These are phyloP conservation scores for Epichloe brachyelytri DNA, from an alignment of 2,329 filamentous ascomycete species.

Conservation along the genomic window DNA sequence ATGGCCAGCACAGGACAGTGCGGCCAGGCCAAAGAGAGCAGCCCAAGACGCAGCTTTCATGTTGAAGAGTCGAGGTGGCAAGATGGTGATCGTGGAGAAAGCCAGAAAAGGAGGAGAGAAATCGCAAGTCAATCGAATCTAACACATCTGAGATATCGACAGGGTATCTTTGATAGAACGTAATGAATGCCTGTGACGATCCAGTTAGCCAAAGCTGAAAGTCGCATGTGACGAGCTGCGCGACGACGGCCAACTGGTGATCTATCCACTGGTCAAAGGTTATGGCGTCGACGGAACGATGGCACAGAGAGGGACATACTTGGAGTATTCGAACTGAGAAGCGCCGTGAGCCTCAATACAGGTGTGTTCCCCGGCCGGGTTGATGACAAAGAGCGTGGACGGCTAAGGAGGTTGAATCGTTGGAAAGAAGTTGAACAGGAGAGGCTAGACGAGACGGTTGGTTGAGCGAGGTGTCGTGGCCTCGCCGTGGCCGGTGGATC, in stretches of 20 bases:
- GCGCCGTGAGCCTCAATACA: neutral
- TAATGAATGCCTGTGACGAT: neutral
- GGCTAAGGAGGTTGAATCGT: neutral
- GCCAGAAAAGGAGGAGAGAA: neutral
- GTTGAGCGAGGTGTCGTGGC: neutral
- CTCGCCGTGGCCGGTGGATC: neutral
- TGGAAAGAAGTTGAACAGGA: neutral
- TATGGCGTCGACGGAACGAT: neutral
- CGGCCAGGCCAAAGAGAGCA: slow-evolving; percentile 38
- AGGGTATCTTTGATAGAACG: neutral
- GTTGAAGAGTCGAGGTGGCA: slow-evolving; percentile 3
- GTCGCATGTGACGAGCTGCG: neutral
- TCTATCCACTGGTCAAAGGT: too few species aligned
- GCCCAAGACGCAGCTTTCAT: slow-evolving; percentile 43
- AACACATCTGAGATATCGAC: neutral
- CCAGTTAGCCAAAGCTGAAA: neutral
- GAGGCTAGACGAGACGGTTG: neutral
- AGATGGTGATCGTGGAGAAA: neutral
- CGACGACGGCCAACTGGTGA: neutral
- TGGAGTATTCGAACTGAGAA: neutral
- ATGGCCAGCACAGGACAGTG: slow-evolving; percentile 34
- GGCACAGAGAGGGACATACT: neutral
- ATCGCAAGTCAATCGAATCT: neutral
- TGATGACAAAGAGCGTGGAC: neutral
- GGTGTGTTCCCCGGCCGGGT: neutral